These are phyloP conservation scores for Saksenaea vasiformis DNA, from an alignment of 371 early-diverging fungal species.

Conservation along the genomic window DNA sequence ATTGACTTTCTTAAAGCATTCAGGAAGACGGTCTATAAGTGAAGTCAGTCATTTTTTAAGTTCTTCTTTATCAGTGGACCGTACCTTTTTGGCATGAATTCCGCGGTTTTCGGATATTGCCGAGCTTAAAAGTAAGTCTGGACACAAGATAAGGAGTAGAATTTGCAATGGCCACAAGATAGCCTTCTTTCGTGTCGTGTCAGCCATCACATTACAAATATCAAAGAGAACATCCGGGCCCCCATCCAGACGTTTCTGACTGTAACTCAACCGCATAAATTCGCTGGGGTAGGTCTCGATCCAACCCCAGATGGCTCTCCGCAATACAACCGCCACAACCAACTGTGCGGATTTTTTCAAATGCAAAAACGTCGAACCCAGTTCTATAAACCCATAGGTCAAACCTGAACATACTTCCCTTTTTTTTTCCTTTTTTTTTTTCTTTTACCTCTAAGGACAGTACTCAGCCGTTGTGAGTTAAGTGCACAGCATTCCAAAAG, in stretches of 20 bases:
- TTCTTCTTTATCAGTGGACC: neutral
- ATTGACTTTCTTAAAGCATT: conserved; percentile 67
- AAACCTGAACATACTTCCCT: neutral
- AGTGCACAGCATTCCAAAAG: conserved; percentile 78
- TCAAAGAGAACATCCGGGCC: conserved; percentile 80
- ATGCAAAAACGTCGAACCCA: conserved; percentile 62
- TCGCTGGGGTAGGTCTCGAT: conserved; percentile 82
- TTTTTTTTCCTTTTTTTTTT: neutral
- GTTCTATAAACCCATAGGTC: conserved; percentile 43
- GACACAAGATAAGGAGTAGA: conserved; percentile 79
- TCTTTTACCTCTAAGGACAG: conserved; percentile 62
- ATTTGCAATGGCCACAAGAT: conserved; percentile 86
- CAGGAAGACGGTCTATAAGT: conserved; percentile 61
- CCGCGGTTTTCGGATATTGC: conserved; percentile 46
- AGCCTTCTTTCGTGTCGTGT: conserved; percentile 65
- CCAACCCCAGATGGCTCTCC: conserved; percentile 88
- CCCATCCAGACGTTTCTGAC: conserved; percentile 78
- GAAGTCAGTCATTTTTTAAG: neutral
- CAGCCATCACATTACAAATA: conserved; percentile 69
- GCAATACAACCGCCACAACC: conserved; percentile 67
- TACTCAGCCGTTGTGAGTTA: conserved; percentile 69
- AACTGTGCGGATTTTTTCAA: conserved; percentile 73
- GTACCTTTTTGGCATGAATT: conserved; percentile 46
- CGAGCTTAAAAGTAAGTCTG: conserved; percentile 62
- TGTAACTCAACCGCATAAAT: conserved; percentile 69